Percentiles rank a stretch among this genome's conserved stretches.
Evolutionary conservation across 345 rosid species (phyloP).

Genomic region (Camelina neglecta): DNA sequence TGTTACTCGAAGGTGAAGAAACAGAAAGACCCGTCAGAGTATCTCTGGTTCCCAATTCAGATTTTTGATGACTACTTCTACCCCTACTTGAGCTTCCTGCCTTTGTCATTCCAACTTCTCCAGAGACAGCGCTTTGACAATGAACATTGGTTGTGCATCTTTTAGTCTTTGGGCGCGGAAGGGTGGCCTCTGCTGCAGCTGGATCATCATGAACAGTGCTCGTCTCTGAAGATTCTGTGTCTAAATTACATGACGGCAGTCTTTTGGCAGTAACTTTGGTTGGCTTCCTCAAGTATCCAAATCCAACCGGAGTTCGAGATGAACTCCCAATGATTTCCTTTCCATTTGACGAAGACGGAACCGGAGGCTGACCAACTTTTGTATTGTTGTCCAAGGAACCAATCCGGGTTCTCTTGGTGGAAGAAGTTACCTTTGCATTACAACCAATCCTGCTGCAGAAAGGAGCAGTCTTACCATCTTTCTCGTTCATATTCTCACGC

Average conservation of each 20-base stretch:
- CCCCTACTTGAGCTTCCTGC: constrained; percentile 60
- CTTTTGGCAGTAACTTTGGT: constrained; percentile 40
- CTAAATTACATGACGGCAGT: constrained; percentile 52
- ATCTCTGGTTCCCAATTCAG: constrained; percentile 47
- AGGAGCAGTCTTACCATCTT: constrained; percentile 59
- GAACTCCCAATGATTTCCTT: constrained; percentile 77
- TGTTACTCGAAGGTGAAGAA: constrained; percentile 54
- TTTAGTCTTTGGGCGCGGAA: constrained; percentile 31
- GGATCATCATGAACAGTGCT: constrained; percentile 56
- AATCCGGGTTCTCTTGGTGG: constrained; percentile 51
- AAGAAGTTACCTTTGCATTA: constrained; percentile 58
- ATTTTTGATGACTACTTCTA: constrained; percentile 48
- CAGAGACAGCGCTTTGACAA: constrained; percentile 28
- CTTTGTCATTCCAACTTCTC: constrained; percentile 41
- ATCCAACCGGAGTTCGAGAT: constrained; percentile 48
- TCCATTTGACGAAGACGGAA: constrained; percentile 52
- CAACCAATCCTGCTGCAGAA: constrained; percentile 73
- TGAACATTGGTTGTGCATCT: constrained; percentile 31
- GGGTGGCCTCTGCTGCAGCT: constrained; percentile 2
- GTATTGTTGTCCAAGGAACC: constrained; percentile 54
- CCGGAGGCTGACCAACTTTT: constrained; percentile 24
- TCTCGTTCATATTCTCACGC: constrained; percentile 61
- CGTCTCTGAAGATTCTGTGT: constrained; percentile 68
- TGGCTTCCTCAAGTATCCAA: constrained; percentile 48
- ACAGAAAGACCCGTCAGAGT: constrained; percentile 20